A percentile compares a stretch with the other conserved stretches of the same genome.
Conservation (phyloP, 768 basidiomycete genomes). For the Lactifluus subvellereus region DNA sequence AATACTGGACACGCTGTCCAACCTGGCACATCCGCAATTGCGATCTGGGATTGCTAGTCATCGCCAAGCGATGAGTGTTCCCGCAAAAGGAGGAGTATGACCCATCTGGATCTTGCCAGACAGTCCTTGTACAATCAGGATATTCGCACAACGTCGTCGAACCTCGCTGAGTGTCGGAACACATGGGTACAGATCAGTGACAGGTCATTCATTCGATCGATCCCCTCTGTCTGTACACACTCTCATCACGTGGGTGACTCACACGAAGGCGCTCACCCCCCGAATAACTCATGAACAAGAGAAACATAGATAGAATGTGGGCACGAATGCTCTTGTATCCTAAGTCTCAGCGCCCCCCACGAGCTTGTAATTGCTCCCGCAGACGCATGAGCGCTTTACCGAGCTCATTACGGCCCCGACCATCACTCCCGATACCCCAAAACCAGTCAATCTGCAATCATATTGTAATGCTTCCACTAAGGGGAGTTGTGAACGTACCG, state of each 20-base stretch:
- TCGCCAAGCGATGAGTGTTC: constrained; percentile 22
- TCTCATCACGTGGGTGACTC: constrained; percentile 9
- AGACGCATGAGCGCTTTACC: constrained; percentile 39
- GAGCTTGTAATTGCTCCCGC: constrained; percentile 31
- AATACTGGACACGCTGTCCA: neutral
- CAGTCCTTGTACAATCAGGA: constrained; percentile 19
- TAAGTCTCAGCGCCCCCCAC: constrained; percentile 9
- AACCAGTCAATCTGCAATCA: constrained; percentile 35
- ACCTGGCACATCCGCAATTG: constrained; percentile 21
- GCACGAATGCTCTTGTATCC: neutral
- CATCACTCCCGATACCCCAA: constrained; percentile 39
- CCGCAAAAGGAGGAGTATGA: constrained; percentile 26
- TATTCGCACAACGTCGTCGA: constrained; percentile 18
- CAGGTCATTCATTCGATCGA: neutral
- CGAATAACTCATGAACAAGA: neutral
- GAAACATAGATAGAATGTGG: neutral
- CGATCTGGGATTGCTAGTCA: constrained; percentile 6
- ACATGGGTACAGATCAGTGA: constrained; percentile 9
- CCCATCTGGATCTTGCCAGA: constrained; percentile 26
- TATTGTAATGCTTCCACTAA: neutral
- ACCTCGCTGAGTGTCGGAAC: constrained; percentile 18
- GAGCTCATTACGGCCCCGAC: constrained; percentile 37
- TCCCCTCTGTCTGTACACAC: neutral
- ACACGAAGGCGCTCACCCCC: neutral
- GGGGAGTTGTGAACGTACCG: constrained; percentile 10